Evolutionary conservation across 306 rosid genomes (phyloP).

Genomic region (Malus fusca): DNA sequence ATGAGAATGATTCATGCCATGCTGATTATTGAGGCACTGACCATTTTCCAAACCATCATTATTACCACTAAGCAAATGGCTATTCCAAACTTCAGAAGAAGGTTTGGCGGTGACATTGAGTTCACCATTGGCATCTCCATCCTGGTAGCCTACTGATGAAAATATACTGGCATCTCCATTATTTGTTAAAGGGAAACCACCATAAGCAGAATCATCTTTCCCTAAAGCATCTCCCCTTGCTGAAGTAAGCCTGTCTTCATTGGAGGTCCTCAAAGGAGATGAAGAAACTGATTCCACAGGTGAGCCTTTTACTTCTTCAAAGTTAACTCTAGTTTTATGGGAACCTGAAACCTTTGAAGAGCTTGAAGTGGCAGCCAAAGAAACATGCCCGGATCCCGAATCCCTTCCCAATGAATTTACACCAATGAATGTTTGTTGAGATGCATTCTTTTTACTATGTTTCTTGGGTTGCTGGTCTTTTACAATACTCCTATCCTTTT

Average conservation of each 20-base stretch:
- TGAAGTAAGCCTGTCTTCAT: slow-evolving; percentile 28
- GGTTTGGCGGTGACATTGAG: slow-evolving; percentile 23
- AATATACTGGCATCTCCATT: slow-evolving; percentile 17
- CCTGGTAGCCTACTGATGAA: slow-evolving; percentile 20
- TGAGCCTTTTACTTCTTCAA: slow-evolving; percentile 50
- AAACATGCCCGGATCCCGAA: slow-evolving; percentile 34
- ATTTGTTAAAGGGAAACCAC: slow-evolving; percentile 18
- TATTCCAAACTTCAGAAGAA: slow-evolving; percentile 28
- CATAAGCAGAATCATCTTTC: slow-evolving; percentile 32
- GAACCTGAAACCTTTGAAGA: slow-evolving; percentile 71
- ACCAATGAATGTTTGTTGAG: slow-evolving; percentile 30
- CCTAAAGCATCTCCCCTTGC: slow-evolving; percentile 23
- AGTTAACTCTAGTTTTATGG: slow-evolving; percentile 35
- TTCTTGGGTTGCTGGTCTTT: slow-evolving; percentile 28
- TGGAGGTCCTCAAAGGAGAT: slow-evolving; percentile 49
- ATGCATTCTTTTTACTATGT: slow-evolving; percentile 25
- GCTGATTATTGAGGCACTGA: slow-evolving; percentile 20
- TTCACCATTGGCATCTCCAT: slow-evolving; percentile 32
- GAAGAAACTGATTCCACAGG: slow-evolving; percentile 79
- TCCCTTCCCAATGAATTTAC: slow-evolving; percentile 34
- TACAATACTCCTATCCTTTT: slow-evolving; percentile 24
- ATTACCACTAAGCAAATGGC: slow-evolving; percentile 22
- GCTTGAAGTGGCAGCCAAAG: slow-evolving; percentile 57
- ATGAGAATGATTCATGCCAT: slow-evolving; percentile 1
- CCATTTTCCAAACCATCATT: slow-evolving; percentile 19